Evolutionary conservation across 345 rosid species (phyloP), one percentile per base, ranked within the genome.

Genomic region (Eutrema japonicum): DNA sequence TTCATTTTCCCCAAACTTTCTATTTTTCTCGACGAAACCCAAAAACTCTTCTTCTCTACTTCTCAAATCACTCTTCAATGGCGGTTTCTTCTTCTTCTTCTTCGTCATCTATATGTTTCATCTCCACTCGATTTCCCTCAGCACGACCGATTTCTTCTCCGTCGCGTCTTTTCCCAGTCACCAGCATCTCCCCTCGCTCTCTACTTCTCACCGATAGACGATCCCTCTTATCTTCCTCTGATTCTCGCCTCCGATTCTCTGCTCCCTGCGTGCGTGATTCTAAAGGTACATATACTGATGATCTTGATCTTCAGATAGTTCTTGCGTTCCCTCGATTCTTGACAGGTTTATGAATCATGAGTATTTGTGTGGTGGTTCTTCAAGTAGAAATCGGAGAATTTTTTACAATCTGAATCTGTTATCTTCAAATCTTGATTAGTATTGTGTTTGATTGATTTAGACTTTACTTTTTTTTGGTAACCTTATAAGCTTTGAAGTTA

Each of bases 261-360:
- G 47, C 77, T 63, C 68, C 70, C 30, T 78, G 77, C 63, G 33
- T 51, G 29, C 78, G 73, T 70, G 81, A 73, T 48, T 56, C 88
- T 10, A 74, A 54, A 81, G 88, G 91, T 84, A 73, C 42, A 57
- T 13, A 56, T 57, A 35, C 38, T 72, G 56, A 68, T 68, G 51
- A 42, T 64, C 0, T 27, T 22, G 6, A 65, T 32, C 29, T 53
- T 30, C 58, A 53, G 18, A 37, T 12, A 30, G 22, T 33, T 54
- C 22, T 53, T 30, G 37, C 36, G 5, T 53, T 53, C 37, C 37
- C 57, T 52, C 36, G 36, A 52, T 52, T 6, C 14, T 53, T 38
- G 12, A 53, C 59, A 32, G 59, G 22, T 52, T 29, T 52, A 10
- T 29, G 16, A 33, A 14, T 56, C 61, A 4, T 35, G 22, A 55